Conservation (phyloP, 2,329 filamentous ascomycete genomes). For the Fusarium verticillioides region DNA sequence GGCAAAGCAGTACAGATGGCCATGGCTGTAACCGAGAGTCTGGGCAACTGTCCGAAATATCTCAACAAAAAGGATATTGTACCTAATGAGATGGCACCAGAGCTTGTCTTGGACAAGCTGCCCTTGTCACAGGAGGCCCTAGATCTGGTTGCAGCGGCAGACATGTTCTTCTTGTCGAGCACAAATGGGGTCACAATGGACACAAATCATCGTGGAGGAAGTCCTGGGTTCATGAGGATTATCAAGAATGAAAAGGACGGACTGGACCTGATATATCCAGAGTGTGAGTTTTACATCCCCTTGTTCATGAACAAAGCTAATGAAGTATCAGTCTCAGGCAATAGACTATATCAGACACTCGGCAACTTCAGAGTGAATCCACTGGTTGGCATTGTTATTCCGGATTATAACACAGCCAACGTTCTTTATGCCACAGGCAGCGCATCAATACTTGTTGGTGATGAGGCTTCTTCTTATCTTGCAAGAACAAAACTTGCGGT, state of each 20-base stretch:
- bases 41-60: conserved; percentile 91
- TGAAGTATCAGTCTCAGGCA: conserved; percentile 70
- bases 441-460: conserved; percentile 73
- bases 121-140: conserved; percentile 65
- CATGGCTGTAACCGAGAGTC: conserved; percentile 74
- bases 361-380: conserved; percentile 79
- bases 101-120: conserved; percentile 57
- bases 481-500: conserved; percentile 79
- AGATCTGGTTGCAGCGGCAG: conserved; percentile 69
- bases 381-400: conserved; percentile 75
- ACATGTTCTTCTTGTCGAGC: conserved; percentile 83
- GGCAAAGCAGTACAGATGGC: conserved; percentile 65
- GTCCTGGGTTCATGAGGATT: conserved; percentile 78
- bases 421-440: conserved; percentile 79
- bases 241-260: conserved; percentile 63
- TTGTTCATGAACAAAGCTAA: conserved; percentile 15
- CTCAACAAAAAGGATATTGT: conserved; percentile 77
- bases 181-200: conserved; percentile 78
- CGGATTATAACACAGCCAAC: conserved; percentile 77
- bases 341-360: conserved; percentile 83
- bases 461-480: conserved; percentile 70
- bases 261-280: conserved; percentile 76
- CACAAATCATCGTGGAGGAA: conserved; percentile 82
- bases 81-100: conserved; percentile 58
- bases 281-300: conserved; percentile 60